phyloP scores from a whole-genome alignment of 2,329 filamentous ascomycete species.

The Amesomyces nigricolor region DNA sequence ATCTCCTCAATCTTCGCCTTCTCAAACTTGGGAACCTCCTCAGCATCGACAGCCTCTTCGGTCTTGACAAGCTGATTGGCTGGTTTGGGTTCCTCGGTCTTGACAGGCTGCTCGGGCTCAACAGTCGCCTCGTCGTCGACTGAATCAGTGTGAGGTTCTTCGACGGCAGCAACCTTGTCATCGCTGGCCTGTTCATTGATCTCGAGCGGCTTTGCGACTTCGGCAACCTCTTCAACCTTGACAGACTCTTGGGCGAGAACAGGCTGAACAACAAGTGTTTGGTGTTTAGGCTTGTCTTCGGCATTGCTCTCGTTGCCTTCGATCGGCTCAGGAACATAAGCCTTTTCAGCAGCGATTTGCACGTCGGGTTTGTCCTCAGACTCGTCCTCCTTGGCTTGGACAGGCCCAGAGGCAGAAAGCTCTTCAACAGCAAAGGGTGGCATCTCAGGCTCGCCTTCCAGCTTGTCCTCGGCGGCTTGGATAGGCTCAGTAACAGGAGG shows the following conservation, averaged over 20 bases:
- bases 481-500: constrained; percentile 10
- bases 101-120: neutral
- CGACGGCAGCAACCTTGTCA: neutral
- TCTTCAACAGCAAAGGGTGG: neutral
- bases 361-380: constrained; percentile 11
- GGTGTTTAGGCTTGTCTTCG: neutral
- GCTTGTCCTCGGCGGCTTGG: neutral
- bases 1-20: too few relatives aligned
- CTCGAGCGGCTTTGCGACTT: neutral
- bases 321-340: neutral
- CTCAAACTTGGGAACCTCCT: too few relatives aligned
- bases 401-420: constrained; percentile 9
- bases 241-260: constrained; percentile 8
- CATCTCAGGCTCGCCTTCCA: constrained; percentile 9
- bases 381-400: neutral
- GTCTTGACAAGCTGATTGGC: too few relatives aligned
- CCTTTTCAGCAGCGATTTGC: neutral
- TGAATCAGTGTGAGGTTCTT: constrained; percentile 1
- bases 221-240: constrained; percentile 7
- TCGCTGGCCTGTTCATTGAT: neutral
- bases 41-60: too few relatives aligned
- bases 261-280: neutral
- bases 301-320: neutral
- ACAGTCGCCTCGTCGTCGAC: neutral
- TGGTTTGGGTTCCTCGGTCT: neutral